These are phyloP conservation scores for Xylaria scruposa DNA, from an alignment of 495 filamentous ascomycete species.

Conservation along the genomic window DNA sequence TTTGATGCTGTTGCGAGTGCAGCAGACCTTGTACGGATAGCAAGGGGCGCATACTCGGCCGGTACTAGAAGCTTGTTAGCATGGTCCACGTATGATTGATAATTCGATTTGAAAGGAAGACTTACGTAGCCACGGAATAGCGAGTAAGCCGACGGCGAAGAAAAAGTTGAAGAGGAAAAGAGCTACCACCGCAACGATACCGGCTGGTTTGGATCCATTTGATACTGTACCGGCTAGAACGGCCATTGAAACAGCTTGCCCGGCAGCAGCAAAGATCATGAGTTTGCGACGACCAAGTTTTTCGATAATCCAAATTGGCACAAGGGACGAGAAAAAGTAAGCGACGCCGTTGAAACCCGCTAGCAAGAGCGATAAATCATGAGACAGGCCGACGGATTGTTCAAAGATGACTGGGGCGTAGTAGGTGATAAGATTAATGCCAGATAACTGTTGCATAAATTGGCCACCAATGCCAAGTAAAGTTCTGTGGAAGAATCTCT, in stretches of 20 bases:
- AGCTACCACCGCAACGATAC: conserved; percentile 46
- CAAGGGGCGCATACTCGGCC: conserved; percentile 70
- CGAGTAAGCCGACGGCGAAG: conserved; percentile 48
- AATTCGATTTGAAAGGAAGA: conserved; percentile 16
- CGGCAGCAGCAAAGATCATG: conserved; percentile 53
- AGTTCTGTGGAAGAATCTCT: conserved; percentile 51
- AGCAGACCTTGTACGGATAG: conserved; percentile 69
- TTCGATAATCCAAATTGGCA: conserved; percentile 57
- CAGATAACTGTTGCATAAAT: conserved; percentile 58
- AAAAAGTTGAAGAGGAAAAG: conserved; percentile 54
- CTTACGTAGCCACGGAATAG: conserved; percentile 49
- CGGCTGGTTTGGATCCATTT: conserved; percentile 43
- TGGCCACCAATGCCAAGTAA: conserved; percentile 59
- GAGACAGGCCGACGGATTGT: conserved; percentile 57
- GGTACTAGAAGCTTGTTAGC: conserved; percentile 36
- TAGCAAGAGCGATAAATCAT: conserved; percentile 58
- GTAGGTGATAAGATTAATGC: conserved; percentile 62
- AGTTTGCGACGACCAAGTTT: conserved; percentile 57
- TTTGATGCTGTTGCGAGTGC: conserved; percentile 69
- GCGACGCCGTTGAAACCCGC: conserved; percentile 54
- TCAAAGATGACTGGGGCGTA: conserved; percentile 62
- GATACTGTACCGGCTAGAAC: conserved; percentile 49
- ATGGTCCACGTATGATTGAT: conserved; percentile 28
- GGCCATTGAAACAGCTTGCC: conserved; percentile 47
- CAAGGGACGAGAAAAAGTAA: conserved; percentile 48